Evolutionary conservation across 371 early-diverging fungal genomes (phyloP), one percentile per base, ranked within the genome.

Genomic region (Saksenaea oblongispora): DNA sequence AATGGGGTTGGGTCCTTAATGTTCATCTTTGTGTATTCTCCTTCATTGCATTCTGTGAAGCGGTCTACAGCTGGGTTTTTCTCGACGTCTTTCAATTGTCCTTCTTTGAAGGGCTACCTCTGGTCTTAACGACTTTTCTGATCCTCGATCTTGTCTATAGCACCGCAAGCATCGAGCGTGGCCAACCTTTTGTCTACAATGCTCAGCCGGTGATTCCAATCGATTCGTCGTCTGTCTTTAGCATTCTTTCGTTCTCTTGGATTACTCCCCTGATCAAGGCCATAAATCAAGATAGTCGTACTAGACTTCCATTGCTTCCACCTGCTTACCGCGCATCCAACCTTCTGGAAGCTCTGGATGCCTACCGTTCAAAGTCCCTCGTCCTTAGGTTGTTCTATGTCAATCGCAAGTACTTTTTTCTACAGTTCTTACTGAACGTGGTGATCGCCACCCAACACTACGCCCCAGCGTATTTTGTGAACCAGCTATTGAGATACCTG

Each of bases 1-100:
- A 61, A 18, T 75, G 74, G 74, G 79, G 75, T 3, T 79, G 66
- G 61, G 63, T 66, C 17, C 58, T 79, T n/a, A 78, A 78, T 44
- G 65, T 71, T 18, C 79, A 82, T 47, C 56, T 82, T 1, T 71
- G 60, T 35, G 54, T 71, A 10, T 60, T 76, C 39, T 80, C 66
- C 44, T 55, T 55, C 15, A 24, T 65, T 9, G 44, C 61, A 0
- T 72, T 66, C 62, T 47, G 51, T 22, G 22, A n/a, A 47, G 42
- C 47, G 27, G 58, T 68, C 22, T 47, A 47, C 24, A 22, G 22
- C 22, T 10, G 18, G 10, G 10, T 47, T 8, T 22, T 17, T 9
- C 18, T 47, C 4, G 51, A 47, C 22, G 2, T 22, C 24, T 10
- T 22, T 9, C n/a, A 47, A 8, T 8, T 47, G 18, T 18, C 51